phyloP scores from a whole-genome alignment of 2,329 filamentous ascomycete species.

The Ophiostoma himal-ulmi region DNA sequence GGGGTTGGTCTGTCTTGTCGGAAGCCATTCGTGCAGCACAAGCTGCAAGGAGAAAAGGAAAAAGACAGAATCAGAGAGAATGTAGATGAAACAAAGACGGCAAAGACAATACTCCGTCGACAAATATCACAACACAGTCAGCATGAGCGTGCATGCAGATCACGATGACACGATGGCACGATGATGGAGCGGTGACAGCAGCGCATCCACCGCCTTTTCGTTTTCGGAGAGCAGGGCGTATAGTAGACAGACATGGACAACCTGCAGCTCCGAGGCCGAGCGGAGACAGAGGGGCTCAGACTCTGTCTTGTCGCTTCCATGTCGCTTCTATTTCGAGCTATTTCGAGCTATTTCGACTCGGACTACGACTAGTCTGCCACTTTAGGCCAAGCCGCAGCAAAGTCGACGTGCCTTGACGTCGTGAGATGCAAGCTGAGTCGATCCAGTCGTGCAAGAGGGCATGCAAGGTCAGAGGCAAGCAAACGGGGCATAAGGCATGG shows the following conservation, averaged over 20 bases:
- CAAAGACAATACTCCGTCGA: not conserved
- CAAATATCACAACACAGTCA: not conserved
- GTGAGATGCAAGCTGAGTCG: slow-evolving; percentile 2
- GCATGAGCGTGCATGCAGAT: not conserved
- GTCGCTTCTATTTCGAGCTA: not conserved
- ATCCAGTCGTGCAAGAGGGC: not conserved
- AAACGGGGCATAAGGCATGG: not conserved
- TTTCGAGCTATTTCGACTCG: not conserved
- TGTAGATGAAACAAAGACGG: not conserved
- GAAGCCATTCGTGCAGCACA: not conserved
- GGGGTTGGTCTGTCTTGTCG: not conserved
- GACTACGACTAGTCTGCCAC: not conserved
- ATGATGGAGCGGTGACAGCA: slow-evolving; percentile 9
- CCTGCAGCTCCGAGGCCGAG: slow-evolving; percentile 2
- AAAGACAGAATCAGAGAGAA: not conserved
- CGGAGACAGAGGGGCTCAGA: slow-evolving; percentile 8
- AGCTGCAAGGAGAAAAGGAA: not conserved
- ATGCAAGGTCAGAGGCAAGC: not conserved
- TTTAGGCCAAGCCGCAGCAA: not conserved
- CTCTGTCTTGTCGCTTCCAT: not conserved
- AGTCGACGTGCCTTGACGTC: not conserved
- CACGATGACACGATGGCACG: not conserved
- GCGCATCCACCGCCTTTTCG: slow-evolving; percentile 20
- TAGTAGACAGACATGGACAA: not conserved
- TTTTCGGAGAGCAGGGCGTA: slow-evolving; percentile 10